Evolutionary conservation across 345 rosid species (phyloP).

Genomic region (Eucalyptus camaldulensis): DNA sequence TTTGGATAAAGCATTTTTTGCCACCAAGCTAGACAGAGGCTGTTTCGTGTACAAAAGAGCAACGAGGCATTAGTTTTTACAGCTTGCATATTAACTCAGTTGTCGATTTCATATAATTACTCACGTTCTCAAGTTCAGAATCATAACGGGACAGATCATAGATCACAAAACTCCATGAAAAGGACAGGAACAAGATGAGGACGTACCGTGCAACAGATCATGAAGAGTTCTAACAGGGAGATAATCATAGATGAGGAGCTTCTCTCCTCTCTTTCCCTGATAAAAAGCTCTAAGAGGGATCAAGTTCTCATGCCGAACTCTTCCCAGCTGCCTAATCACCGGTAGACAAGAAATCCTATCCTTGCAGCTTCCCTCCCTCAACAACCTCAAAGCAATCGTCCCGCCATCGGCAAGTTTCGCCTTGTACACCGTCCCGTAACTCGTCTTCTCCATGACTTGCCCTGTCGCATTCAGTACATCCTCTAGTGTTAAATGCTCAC

Average conservation of each 20-base stretch:
- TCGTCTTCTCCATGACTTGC: slow-evolving; percentile 92
- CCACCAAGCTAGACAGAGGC: not conserved
- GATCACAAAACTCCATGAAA: not conserved
- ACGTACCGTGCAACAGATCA: slow-evolving; percentile 83
- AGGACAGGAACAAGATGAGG: not conserved
- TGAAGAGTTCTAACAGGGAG: slow-evolving; percentile 72
- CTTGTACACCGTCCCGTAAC: slow-evolving; percentile 88
- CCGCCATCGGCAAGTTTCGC: slow-evolving; percentile 96
- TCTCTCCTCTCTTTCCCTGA: slow-evolving; percentile 96
- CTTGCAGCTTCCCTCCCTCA: slow-evolving; percentile 95
- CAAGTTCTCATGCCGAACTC: slow-evolving; percentile 78
- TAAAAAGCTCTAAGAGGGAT: slow-evolving; percentile 94
- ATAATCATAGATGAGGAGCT: slow-evolving; percentile 93
- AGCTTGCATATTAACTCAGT: not conserved
- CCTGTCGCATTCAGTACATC: slow-evolving; percentile 98
- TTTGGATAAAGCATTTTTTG: not conserved
- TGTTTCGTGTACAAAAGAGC: not conserved
- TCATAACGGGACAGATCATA: not conserved
- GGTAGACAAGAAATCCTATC: slow-evolving; percentile 67
- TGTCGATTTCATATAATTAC: not conserved
- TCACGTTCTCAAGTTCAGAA: not conserved
- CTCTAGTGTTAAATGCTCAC: slow-evolving; percentile 84
- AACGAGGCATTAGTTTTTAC: not conserved
- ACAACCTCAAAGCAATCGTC: slow-evolving; percentile 79
- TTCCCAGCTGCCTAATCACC: slow-evolving; percentile 70